These are phyloP conservation scores for Dactylorhiza incarnata DNA, from an alignment of 106 monocot species.

Conservation along the genomic window DNA sequence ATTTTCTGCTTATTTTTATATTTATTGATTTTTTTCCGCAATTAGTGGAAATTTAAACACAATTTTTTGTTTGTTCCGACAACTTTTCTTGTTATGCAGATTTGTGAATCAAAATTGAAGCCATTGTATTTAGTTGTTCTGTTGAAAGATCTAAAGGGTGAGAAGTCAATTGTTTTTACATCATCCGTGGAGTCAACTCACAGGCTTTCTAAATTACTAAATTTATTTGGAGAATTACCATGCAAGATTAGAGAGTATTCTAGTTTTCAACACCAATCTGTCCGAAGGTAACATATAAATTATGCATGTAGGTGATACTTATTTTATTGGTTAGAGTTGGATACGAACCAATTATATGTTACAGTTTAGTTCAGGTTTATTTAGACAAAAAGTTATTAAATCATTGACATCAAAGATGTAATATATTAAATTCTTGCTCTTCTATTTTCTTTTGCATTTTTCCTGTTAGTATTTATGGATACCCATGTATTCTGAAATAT, in stretches of 20 bases:
- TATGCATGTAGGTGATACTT: background rate
- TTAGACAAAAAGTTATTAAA: background rate
- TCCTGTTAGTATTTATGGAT: background rate
- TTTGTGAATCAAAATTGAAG: constrained; percentile 73
- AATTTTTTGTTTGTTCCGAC: background rate
- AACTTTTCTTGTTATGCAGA: constrained; percentile 26
- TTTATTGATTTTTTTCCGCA: background rate
- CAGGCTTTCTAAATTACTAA: constrained; percentile 62
- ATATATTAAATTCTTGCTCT: background rate
- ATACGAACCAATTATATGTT: background rate
- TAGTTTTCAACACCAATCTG: constrained; percentile 52
- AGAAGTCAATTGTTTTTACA: constrained; percentile 88
- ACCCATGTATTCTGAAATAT: background rate
- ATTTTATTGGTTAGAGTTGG: background rate
- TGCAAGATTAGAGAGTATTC: constrained; percentile 79
- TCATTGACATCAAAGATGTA: background rate
- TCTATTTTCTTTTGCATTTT: background rate
- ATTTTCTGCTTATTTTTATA: background rate
- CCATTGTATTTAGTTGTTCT: constrained; percentile 69
- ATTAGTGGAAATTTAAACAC: background rate
- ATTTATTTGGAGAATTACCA: constrained; percentile 59
- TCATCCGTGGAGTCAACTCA: constrained; percentile 73
- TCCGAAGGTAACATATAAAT: constrained; percentile 47
- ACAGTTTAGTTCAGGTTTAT: background rate
- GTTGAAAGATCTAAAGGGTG: constrained; percentile 50